These are phyloP conservation scores for Parachaetomium inaequale DNA, from an alignment of 495 filamentous ascomycete genomes.

Conservation along the genomic window DNA sequence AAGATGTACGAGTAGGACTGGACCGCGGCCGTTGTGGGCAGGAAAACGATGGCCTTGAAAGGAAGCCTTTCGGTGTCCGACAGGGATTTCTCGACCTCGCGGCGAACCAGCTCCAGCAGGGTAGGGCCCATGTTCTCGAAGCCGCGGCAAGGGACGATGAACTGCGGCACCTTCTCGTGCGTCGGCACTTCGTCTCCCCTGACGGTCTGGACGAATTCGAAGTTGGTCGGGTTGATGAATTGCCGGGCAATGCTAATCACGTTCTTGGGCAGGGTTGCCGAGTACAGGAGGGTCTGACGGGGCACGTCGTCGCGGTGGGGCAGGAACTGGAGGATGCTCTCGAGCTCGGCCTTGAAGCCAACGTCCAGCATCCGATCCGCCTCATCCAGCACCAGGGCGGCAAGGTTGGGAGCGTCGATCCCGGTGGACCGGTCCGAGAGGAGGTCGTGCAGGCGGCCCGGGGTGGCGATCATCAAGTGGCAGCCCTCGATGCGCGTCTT, in stretches of 20 bases:
- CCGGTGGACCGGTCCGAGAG: slow-evolving; percentile 62
- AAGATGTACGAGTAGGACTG: slow-evolving; percentile 60
- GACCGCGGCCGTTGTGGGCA: slow-evolving; percentile 71
- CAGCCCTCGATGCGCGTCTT: slow-evolving; percentile 71
- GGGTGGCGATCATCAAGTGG: slow-evolving; percentile 86
- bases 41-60: slow-evolving; percentile 94
- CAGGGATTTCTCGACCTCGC: slow-evolving; percentile 43
- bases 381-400: slow-evolving; percentile 86
- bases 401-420: slow-evolving; percentile 69
- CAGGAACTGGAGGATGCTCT: slow-evolving; percentile 62
- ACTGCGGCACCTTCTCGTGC: slow-evolving; percentile 79
- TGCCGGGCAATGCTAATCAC: slow-evolving; percentile 72
- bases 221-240: slow-evolving; percentile 52
- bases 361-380: slow-evolving; percentile 89
- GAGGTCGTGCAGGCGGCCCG: slow-evolving; percentile 83
- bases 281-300: slow-evolving; percentile 89
- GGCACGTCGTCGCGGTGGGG: slow-evolving; percentile 57
- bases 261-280: slow-evolving; percentile 81
- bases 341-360: slow-evolving; percentile 79
- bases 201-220: slow-evolving; percentile 81
- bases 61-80: slow-evolving; percentile 47
- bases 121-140: slow-evolving; percentile 75
- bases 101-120: slow-evolving; percentile 67
- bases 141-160: slow-evolving; percentile 57
- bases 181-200: slow-evolving; percentile 75